Percentiles rank a stretch among this genome's conserved stretches.
These are phyloP conservation scores for Xylariaceae sp. DNA, from an alignment of 2,329 filamentous ascomycete species.

Conservation along the genomic window DNA sequence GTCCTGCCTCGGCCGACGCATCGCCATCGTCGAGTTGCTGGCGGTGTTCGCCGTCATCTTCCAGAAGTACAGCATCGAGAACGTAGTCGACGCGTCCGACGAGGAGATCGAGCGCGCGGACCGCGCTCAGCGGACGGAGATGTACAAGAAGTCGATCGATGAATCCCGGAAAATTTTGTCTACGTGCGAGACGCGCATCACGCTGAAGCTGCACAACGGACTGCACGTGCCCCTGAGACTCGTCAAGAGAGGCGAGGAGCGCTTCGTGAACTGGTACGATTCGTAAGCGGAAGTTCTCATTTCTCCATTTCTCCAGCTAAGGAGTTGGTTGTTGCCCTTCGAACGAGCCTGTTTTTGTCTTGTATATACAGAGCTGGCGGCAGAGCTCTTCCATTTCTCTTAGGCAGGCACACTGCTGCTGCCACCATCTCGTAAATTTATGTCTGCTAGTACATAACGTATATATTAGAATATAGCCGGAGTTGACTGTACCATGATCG, in stretches of 20 bases:
- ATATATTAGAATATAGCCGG: background rate
- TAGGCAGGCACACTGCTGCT: background rate
- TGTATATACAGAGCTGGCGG: background rate
- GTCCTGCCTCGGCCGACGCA: constrained; percentile 51
- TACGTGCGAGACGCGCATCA: constrained; percentile 56
- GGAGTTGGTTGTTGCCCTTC: background rate
- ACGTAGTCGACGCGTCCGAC: constrained; percentile 55
- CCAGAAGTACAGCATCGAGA: constrained; percentile 59
- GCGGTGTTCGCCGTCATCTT: constrained; percentile 51
- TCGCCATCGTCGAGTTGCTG: constrained; percentile 54
- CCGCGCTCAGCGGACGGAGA: constrained; percentile 36
- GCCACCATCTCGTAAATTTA: background rate
- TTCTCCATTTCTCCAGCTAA: background rate
- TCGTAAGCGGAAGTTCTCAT: background rate
- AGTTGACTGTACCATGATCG: background rate
- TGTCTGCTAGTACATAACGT: background rate
- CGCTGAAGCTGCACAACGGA: constrained; percentile 59
- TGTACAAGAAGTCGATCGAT: constrained; percentile 57
- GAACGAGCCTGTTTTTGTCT: background rate
- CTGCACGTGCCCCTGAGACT: constrained; percentile 59
- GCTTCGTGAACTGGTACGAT: constrained; percentile 45
- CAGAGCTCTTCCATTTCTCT: background rate
- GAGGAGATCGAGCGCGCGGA: constrained; percentile 49
- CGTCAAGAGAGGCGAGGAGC: constrained; percentile 63
- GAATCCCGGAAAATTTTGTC: constrained; percentile 48